A percentile compares a stretch with the other conserved stretches of the same genome.
Evolutionary conservation across 331 rosid species (phyloP).

Genomic region (Pyracantha coccinea): DNA sequence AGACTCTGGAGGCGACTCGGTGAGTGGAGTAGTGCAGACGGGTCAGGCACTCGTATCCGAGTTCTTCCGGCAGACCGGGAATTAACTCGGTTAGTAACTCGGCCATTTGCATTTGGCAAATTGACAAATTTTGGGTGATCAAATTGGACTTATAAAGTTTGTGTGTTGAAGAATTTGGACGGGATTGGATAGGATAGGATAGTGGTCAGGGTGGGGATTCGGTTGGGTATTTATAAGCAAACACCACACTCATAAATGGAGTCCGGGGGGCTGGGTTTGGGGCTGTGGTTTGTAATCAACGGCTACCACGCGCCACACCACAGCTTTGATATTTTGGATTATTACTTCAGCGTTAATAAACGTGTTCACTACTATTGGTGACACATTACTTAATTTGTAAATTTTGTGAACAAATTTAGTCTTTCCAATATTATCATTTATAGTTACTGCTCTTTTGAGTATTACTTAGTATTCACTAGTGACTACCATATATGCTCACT

Average conservation of each 20-base stretch:
- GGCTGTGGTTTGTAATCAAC: background rate
- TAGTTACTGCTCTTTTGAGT: too few relatives aligned
- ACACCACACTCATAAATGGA: background rate
- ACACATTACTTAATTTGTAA: too few relatives aligned
- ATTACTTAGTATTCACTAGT: too few relatives aligned
- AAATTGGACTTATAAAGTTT: background rate
- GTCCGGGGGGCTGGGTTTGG: background rate
- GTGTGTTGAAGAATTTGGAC: background rate
- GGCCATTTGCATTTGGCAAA: background rate
- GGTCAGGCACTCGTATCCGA: conserved; percentile 61
- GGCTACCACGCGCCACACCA: background rate
- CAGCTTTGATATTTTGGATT: background rate
- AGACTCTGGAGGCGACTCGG: conserved; percentile 49
- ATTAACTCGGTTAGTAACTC: conserved; percentile 24
- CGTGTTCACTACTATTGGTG: too few relatives aligned
- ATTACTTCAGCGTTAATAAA: too few relatives aligned
- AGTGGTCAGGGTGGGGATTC: too few relatives aligned
- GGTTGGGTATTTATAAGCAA: background rate
- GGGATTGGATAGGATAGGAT: background rate
- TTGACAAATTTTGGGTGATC: background rate
- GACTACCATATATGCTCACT: too few relatives aligned
- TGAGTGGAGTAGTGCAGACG: conserved; percentile 49
- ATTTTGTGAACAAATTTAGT: too few relatives aligned
- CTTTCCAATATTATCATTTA: accelerated
- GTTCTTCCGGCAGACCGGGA: conserved; percentile 56